Evolutionary conservation across 139 green algal genomes (phyloP), one percentile per base, ranked within the genome.

Genomic region (Desmodesmus armatus): DNA sequence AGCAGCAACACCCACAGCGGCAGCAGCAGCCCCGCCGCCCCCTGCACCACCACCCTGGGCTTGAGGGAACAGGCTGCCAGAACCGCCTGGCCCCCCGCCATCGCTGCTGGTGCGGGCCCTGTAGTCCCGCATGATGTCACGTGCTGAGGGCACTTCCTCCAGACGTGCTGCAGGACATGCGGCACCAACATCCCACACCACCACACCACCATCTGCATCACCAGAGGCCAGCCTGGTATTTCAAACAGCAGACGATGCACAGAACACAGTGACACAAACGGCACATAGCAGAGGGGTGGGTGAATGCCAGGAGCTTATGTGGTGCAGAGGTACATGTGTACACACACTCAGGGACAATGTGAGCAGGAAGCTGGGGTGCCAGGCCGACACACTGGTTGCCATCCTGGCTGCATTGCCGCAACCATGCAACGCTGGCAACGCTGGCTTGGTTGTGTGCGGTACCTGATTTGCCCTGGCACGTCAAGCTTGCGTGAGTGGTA

Each of bases 151-250:
- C 27, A 76, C 37, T 78, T 96, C 91, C 21, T 94, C 91, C 77
- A 97, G 78, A 0, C 77, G 75, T 19, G 79, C 82, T 0, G 93
- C 49, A 15, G 90, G 74, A 4, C 83, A 74, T 2, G 85, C 91
- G 17, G 83, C 80, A 37, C 87, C 76, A 77, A 96, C 89, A 44
- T 95, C 91, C 95, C 95, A 98, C 58, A 97, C 88, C 43, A 94
- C 88, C 47, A 97, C 94, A 0, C 87, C 73, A 19, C 95, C 94
- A 3, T 94, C 85, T 17, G 72, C 74, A 70, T 98, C 95, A 5
- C 95, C 95, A 35, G 92, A 95, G 0, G 94, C 95, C 40, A 97
- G 88, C 75, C 94, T 93, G 85, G n/a, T n/a, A n/a, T n/a, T n/a
- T n/a, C n/a, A n/a, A n/a, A n/a, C n/a, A n/a, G n/a, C n/a, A n/a